A percentile compares a stretch with the other conserved stretches of the same genome.
phyloP scores from a whole-genome alignment of 2,329 filamentous ascomycete species.

The Paracorniculantispora psalliotae region DNA sequence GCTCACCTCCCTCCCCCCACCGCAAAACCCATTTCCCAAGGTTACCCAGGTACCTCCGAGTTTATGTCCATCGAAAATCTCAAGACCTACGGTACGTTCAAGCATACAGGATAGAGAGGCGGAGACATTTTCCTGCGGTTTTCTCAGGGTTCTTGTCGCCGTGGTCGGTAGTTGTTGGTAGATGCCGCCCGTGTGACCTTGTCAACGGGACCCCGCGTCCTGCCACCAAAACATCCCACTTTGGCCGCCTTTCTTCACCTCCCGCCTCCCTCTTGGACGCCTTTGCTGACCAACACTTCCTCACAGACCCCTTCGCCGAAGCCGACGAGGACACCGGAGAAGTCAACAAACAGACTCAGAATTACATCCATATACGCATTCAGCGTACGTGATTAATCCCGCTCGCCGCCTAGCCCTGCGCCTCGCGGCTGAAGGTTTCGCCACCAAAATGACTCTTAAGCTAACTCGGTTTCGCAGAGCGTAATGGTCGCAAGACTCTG shows the following conservation, averaged over 20 bases:
- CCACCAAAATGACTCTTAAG: constrained; percentile 8
- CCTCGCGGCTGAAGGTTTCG: neutral
- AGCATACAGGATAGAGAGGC: neutral
- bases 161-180: neutral
- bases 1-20: constrained; percentile 36
- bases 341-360: constrained; percentile 89
- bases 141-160: neutral
- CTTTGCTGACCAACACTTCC: constrained; percentile 22
- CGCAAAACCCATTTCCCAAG: constrained; percentile 50
- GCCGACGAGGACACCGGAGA: constrained; percentile 99
- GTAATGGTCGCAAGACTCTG: constrained; percentile 99
- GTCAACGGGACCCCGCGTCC: constrained; percentile 6
- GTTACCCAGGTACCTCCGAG: constrained; percentile 63
- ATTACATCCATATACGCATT: constrained; percentile 99
- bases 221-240: constrained; percentile 3
- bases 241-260: neutral
- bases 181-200: neutral
- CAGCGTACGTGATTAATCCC: constrained; percentile 66
- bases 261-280: constrained; percentile 1
- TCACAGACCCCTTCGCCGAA: constrained; percentile 98
- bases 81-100: constrained; percentile 82
- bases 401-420: constrained; percentile 6
- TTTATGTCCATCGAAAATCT: constrained; percentile 99
- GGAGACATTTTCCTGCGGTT: neutral
- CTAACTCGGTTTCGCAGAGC: constrained; percentile 62